Percentiles rank a stretch among this genome's conserved stretches.
Conservation (phyloP, 768 basidiomycete genomes). For the Trichaptum fuscoviolaceum region DNA sequence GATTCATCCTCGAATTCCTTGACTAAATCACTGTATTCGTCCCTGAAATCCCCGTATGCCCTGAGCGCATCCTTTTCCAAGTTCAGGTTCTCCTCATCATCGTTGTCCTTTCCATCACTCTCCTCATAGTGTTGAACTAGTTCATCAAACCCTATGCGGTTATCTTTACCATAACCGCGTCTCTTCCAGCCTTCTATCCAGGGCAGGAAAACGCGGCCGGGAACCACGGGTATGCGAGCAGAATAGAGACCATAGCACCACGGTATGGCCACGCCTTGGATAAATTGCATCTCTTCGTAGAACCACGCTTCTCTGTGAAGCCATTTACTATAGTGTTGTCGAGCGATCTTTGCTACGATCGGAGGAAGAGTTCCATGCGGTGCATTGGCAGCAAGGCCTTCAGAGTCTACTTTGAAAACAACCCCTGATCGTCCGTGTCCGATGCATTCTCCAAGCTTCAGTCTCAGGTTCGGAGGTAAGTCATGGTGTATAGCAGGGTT, state of each 20-base stretch:
- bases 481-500: neutral
- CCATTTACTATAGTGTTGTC: neutral
- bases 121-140: neutral
- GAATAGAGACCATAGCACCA: neutral
- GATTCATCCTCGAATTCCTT: neutral
- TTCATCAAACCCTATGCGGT: neutral
- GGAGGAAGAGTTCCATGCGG: neutral
- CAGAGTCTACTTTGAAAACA: neutral
- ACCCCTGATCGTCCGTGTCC: neutral
- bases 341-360: neutral
- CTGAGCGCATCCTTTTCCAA: neutral
- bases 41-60: neutral
- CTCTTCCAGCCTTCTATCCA: neutral
- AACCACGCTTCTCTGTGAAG: neutral
- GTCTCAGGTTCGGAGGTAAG: neutral
- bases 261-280: neutral
- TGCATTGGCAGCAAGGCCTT: neutral
- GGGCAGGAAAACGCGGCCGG: neutral
- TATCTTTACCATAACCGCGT: neutral
- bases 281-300: neutral
- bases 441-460: neutral
- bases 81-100: neutral
- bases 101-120: neutral
- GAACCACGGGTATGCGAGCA: neutral
- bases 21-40: neutral